phyloP scores from a whole-genome alignment of 2,329 filamentous ascomycete genomes.

The Chlorencoelia australis region DNA sequence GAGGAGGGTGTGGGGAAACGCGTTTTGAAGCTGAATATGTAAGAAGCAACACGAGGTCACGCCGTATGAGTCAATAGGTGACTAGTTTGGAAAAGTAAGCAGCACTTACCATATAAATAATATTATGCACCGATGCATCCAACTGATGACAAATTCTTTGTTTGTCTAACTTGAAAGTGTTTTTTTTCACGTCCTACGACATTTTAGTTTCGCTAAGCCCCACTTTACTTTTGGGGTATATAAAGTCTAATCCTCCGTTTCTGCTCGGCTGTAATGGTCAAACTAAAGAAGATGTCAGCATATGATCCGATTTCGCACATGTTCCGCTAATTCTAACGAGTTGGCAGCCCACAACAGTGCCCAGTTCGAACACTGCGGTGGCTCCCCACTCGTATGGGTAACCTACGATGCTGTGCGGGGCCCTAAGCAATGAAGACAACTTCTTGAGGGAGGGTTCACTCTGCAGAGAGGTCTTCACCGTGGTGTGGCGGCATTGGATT shows the following conservation, averaged over 20 bases:
- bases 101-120: no score
- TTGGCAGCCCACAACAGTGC: constrained; percentile 38
- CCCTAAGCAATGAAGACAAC: constrained; percentile 60
- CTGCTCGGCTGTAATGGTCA: constrained; percentile 4
- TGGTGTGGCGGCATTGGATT: constrained; percentile 58
- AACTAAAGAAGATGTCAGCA: constrained; percentile 2
- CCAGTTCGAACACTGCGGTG: constrained; percentile 61
- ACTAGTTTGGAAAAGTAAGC: no score
- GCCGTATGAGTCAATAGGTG: no score
- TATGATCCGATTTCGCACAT: neutral
- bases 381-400: constrained; percentile 55
- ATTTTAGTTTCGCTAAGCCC: no score
- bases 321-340: constrained; percentile 1
- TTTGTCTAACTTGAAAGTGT: no score
- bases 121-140: no score
- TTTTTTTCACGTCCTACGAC: no score
- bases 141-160: no score
- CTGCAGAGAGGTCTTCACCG: constrained; percentile 63
- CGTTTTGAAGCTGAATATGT: no score
- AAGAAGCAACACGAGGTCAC: no score
- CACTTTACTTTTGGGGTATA: no score
- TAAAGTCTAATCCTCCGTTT: neutral
- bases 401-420: constrained; percentile 50
- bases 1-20: no score
- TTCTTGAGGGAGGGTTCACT: constrained; percentile 62